These are phyloP conservation scores for Xerocomus amazonicus DNA, from an alignment of 1,284 basidiomycete species.

Conservation along the genomic window DNA sequence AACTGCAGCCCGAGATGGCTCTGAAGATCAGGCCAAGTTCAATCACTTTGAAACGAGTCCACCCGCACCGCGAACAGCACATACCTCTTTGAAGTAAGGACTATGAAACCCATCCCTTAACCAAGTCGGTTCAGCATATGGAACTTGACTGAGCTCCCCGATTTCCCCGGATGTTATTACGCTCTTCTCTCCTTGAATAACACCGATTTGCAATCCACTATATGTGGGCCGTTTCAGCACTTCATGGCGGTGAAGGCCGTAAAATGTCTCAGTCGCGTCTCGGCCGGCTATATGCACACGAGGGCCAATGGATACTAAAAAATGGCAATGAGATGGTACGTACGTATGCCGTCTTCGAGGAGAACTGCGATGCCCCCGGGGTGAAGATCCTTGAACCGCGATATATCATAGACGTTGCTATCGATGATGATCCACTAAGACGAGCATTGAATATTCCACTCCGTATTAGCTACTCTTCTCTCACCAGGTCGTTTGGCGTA, in stretches of 20 bases:
- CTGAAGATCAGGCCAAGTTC: too few relatives aligned
- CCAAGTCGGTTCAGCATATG: slow-evolving; percentile 72
- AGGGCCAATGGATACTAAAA: not conserved
- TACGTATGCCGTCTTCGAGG: not conserved
- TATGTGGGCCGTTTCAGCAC: not conserved
- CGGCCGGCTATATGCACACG: not conserved
- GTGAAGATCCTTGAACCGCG: not conserved
- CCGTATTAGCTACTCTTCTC: not conserved
- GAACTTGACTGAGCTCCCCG: slow-evolving; percentile 62
- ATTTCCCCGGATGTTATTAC: slow-evolving; percentile 50
- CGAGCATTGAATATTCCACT: not conserved
- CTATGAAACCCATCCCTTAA: slow-evolving; percentile 35
- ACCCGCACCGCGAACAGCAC: too few relatives aligned
- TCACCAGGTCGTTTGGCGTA: slow-evolving; percentile 50
- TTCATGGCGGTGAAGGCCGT: not conserved
- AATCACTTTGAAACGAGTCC: not conserved
- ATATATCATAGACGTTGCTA: not conserved
- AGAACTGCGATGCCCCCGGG: not conserved
- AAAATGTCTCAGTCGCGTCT: not conserved
- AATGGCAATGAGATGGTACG: not conserved
- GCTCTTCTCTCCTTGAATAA: slow-evolving; percentile 32
- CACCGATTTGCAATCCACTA: not conserved
- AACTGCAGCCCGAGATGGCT: not conserved
- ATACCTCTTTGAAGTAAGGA: slow-evolving; percentile 67
- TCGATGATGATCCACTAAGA: not conserved